Percentiles rank a stretch among this genome's conserved stretches.
Conservation (phyloP, 2,329 filamentous ascomycete genomes). For the Colletotrichum eremochloae region DNA sequence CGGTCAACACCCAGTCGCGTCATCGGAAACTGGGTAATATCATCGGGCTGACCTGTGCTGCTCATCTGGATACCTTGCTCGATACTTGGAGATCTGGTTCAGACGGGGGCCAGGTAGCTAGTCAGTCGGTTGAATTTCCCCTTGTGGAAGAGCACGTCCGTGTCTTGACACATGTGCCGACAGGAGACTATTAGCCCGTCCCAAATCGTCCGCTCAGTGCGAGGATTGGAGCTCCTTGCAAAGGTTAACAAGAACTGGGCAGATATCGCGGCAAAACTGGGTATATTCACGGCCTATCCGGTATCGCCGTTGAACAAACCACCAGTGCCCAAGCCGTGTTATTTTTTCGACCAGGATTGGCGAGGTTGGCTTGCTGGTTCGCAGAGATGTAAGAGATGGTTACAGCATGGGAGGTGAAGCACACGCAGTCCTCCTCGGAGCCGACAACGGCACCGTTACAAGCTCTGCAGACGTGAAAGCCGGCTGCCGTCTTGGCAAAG, state of each 20-base stretch:
- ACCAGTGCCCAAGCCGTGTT: constrained; percentile 9
- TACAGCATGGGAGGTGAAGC: not conserved
- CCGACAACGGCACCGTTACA: constrained; percentile 9
- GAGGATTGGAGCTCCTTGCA: not conserved
- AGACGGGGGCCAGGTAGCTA: constrained; percentile 26
- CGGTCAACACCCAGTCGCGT: not conserved
- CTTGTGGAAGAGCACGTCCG: not conserved
- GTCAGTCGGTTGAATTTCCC: constrained; percentile 31
- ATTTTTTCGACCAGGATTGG: constrained; percentile 11
- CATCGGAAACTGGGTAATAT: not conserved
- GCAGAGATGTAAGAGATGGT: constrained; percentile 3
- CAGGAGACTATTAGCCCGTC: not conserved
- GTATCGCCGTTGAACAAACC: constrained; percentile 9
- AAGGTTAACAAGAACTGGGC: constrained; percentile 21
- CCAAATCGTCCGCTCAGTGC: constrained; percentile 16
- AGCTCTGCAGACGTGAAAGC: constrained; percentile 15
- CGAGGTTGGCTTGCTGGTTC: not conserved
- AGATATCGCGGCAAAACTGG: constrained; percentile 1
- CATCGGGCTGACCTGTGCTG: not conserved
- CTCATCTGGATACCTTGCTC: constrained; percentile 21
- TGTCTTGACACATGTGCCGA: constrained; percentile 1
- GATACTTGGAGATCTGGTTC: constrained; percentile 27
- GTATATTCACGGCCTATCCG: not conserved
- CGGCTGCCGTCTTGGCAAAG: constrained; percentile 33
- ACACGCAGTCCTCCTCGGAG: constrained; percentile 15